Evolutionary conservation across 2,329 filamentous ascomycete species (phyloP), one percentile per base, ranked within the genome.

Genomic region (Byssoonygena ceratinophila): DNA sequence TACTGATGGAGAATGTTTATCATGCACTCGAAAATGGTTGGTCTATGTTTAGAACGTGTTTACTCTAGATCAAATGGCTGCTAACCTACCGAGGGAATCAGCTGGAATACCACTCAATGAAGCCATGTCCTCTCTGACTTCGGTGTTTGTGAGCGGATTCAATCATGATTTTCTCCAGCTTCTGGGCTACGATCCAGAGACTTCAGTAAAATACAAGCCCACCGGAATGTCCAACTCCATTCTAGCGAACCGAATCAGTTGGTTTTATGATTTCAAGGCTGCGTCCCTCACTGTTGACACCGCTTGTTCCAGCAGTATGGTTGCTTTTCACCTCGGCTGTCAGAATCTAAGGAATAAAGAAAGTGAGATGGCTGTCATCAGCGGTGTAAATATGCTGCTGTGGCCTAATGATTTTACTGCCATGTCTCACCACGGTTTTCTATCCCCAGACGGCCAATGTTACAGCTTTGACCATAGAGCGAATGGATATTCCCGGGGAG

Each of bases 401-500:
- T 53, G 49, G 25, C 43, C 52, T 4, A 51, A 45, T 20, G 48
- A 54, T 7, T 46, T 52, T 20, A 45, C 53, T 14, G 46, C 47
- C 22, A 55, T 57, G 47, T 43, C 47, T 11, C 37, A 41, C 4
- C 37, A 50, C n/a, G 51, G 48, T 16, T 57, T 61, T 43, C 45
- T 61, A 8, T 57, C 56, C 39, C 55, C 57, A 44, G 58, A 60
- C 41, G 57, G 61, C 2, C 53, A 44, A 34, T 64, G 56, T 40
- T 58, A 60, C 23, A 60, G 47, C 14, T 67, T 64, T 53, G 71
- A 71, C 53, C 54, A 61, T 16, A 56, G 61, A 23, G 69, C 66
- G 1, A 64, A 67, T 50, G 73, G 73, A 0, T 75, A 74, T 57
- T 66, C 61, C 9, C 63, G 71, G 6, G 72, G 71, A 16, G 73